phyloP scores from a whole-genome alignment of 352 stramenopile species.

The Phytopythium litorale region DNA sequence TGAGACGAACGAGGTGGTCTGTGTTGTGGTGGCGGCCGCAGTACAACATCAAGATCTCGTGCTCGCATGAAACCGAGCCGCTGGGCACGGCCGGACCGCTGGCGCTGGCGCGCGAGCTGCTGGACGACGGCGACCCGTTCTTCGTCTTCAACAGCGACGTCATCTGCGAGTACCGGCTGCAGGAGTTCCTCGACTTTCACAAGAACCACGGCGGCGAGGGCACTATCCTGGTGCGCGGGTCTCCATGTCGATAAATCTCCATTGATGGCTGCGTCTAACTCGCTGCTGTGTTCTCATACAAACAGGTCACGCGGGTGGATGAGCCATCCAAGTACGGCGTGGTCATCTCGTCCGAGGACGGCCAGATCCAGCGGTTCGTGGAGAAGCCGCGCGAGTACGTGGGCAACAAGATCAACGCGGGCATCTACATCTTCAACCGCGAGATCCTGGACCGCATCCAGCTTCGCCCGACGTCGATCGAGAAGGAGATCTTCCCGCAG shows the following conservation, averaged over 20 bases:
- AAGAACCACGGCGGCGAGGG: slow-evolving; percentile 70
- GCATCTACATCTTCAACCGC: slow-evolving; percentile 89
- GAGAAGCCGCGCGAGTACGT: slow-evolving; percentile 89
- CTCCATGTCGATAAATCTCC: not conserved
- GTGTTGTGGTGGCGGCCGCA: slow-evolving; percentile 13
- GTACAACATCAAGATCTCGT: slow-evolving; percentile 90
- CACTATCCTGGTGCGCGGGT: slow-evolving; percentile 49
- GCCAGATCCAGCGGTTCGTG: slow-evolving; percentile 87
- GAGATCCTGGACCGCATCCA: slow-evolving; percentile 87
- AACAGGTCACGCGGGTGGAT: slow-evolving; percentile 66
- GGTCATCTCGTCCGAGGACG: slow-evolving; percentile 29
- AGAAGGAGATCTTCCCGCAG: slow-evolving; percentile 89
- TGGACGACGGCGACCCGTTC: slow-evolving; percentile 85
- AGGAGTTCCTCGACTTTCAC: slow-evolving; percentile 81
- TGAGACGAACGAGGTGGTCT: not conserved
- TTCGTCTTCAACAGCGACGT: slow-evolving; percentile 92
- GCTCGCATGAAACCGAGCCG: slow-evolving; percentile 83
- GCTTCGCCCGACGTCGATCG: slow-evolving; percentile 87
- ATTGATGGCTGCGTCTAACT: not conserved
- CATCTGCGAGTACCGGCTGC: slow-evolving; percentile 81
- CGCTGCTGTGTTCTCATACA: not conserved
- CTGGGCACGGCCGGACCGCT: slow-evolving; percentile 81
- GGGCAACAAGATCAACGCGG: slow-evolving; percentile 89
- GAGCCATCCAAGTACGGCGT: slow-evolving; percentile 88
- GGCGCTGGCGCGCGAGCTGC: slow-evolving; percentile 72